Evolutionary conservation across 2,329 filamentous ascomycete species (phyloP).

Genomic region (Emmonsiellopsis sp.): DNA sequence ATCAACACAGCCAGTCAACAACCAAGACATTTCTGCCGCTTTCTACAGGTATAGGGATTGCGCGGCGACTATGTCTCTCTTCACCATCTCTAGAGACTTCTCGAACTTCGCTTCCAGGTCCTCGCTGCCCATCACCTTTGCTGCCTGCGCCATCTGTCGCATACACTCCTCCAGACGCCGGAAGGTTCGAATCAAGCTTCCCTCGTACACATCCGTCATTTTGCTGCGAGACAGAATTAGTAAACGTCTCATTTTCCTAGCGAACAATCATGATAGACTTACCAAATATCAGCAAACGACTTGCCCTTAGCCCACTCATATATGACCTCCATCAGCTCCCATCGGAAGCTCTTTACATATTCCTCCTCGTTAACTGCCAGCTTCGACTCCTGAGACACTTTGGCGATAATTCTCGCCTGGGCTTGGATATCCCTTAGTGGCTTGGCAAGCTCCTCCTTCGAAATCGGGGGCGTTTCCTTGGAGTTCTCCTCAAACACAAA

Average conservation of each 20-base stretch:
- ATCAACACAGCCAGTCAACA: background rate
- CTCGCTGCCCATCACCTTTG: slow-evolving; percentile 96
- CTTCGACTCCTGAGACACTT: slow-evolving; percentile 92
- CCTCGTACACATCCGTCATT: slow-evolving; percentile 99
- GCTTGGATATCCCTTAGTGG: slow-evolving; percentile 78
- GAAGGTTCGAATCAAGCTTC: slow-evolving; percentile 91
- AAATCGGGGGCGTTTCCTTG: slow-evolving; percentile 60
- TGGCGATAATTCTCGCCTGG: slow-evolving; percentile 80
- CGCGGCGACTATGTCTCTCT: slow-evolving; percentile 87
- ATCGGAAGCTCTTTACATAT: slow-evolving; percentile 82
- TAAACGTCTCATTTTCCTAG: background rate
- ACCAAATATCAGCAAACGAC: slow-evolving; percentile 92
- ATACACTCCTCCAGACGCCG: slow-evolving; percentile 88
- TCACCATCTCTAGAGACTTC: slow-evolving; percentile 70
- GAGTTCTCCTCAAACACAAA: slow-evolving; percentile 98
- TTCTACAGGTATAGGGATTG: slow-evolving; percentile 81
- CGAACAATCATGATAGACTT: slow-evolving; percentile 29
- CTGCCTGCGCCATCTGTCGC: slow-evolving; percentile 87
- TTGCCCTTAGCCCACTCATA: slow-evolving; percentile 84
- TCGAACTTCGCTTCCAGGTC: slow-evolving; percentile 92
- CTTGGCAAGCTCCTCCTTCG: slow-evolving; percentile 71
- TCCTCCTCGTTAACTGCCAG: slow-evolving; percentile 90
- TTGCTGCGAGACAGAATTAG: slow-evolving; percentile 50
- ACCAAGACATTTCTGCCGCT: background rate
- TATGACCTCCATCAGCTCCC: slow-evolving; percentile 94